A percentile compares a stretch with the other conserved stretches of the same genome.
These are phyloP conservation scores for Trichoderma cornu-damae DNA, from an alignment of 2,329 filamentous ascomycete genomes.

Conservation along the genomic window DNA sequence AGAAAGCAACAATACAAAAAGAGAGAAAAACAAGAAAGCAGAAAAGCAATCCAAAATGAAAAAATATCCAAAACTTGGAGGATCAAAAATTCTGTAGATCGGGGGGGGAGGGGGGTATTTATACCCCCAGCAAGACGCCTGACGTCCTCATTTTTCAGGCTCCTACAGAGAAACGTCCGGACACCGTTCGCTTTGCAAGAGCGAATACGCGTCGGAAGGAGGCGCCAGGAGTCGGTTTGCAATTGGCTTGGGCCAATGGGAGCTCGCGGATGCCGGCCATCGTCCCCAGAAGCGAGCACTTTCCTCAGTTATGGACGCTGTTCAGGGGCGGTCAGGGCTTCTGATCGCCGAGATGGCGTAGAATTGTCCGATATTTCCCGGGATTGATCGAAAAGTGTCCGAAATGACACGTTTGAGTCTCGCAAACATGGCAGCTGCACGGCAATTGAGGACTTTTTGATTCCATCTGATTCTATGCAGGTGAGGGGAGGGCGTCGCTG, in stretches of 20 bases:
- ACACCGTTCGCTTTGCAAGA: background rate
- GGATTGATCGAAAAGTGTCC: background rate
- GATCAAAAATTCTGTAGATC: too few relatives aligned
- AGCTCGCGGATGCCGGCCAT: background rate
- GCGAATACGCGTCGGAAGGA: background rate
- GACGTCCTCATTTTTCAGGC: background rate
- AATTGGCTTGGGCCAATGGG: background rate
- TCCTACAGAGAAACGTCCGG: background rate
- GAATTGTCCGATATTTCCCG: background rate
- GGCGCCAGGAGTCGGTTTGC: background rate
- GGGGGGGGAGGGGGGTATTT: background rate
- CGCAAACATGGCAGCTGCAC: background rate
- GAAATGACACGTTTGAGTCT: background rate
- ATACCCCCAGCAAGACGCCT: background rate
- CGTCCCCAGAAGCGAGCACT: background rate
- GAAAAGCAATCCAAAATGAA: background rate
- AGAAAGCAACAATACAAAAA: background rate
- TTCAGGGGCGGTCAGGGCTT: background rate
- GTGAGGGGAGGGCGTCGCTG: background rate
- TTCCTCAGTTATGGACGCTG: background rate
- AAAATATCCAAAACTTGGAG: background rate
- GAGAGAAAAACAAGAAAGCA: background rate
- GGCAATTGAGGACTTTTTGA: background rate
- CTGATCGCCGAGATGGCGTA: background rate
- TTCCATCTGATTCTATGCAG: background rate